A percentile compares a stretch with the other conserved stretches of the same genome.
Conservation (phyloP, 495 filamentous ascomycete species). For the Durotheca rogersii region DNA sequence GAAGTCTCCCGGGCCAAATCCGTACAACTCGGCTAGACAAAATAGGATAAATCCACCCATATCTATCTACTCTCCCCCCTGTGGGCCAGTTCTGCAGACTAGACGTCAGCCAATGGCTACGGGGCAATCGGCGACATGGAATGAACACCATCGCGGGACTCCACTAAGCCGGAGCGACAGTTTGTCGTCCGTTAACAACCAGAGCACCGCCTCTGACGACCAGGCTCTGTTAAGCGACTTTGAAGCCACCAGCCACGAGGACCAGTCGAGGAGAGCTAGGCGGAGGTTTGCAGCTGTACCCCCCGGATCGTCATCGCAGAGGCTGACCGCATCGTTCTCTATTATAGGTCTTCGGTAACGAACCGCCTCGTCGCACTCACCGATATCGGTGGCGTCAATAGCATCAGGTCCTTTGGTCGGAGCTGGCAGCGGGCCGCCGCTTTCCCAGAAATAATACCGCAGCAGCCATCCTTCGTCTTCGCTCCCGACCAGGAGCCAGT, state of each 20-base stretch:
- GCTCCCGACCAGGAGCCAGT: constrained; percentile 48
- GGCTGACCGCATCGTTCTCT: constrained; percentile 10
- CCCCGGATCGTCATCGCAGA: background rate
- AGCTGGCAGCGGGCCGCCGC: constrained; percentile 91
- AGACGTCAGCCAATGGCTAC: constrained; percentile 22
- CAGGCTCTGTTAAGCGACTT: constrained; percentile 45
- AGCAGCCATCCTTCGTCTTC: constrained; percentile 68
- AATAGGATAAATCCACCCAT: background rate
- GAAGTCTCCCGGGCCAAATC: background rate
- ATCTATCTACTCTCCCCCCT: background rate
- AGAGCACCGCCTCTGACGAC: constrained; percentile 41
- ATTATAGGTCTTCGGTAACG: constrained; percentile 68
- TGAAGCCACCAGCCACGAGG: constrained; percentile 27
- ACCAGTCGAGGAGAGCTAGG: constrained; percentile 38
- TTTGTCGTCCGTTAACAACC: constrained; percentile 36
- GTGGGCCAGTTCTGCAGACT: background rate
- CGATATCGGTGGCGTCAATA: constrained; percentile 88
- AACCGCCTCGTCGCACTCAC: constrained; percentile 65
- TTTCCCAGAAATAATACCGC: constrained; percentile 81
- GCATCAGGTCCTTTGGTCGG: constrained; percentile 88
- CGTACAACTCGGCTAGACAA: background rate
- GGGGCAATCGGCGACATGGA: constrained; percentile 55
- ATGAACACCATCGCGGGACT: constrained; percentile 45
- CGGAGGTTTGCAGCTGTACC: constrained; percentile 35
- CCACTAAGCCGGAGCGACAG: constrained; percentile 42